Evolutionary conservation across 257 asterid species (phyloP), one percentile per base, ranked within the genome.

Genomic region (Nicotiana sylvestris): DNA sequence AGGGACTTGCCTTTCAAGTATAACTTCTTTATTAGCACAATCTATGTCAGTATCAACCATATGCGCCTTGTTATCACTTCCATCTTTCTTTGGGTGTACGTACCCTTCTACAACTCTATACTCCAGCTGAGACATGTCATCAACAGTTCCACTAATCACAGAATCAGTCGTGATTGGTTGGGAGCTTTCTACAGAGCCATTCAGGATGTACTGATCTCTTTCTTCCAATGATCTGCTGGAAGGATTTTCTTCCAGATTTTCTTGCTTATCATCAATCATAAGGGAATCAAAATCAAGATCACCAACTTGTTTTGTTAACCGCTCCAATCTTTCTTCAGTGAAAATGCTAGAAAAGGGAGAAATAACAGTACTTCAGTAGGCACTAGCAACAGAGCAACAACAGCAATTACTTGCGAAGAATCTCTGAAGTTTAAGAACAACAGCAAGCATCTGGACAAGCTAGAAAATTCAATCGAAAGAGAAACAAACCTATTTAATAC

Each of bases 261-360:
- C 95, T 84, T 74, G 88, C 79, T 82, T 80, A 85, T 85, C 90
- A 55, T 78, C 84, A 81, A 86, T 88, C 81, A 83, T 53, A 9
- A 90, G 90, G 70, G 89, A 83, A 81, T 90, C 95, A 46, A 92
- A 84, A 86, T 91, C 92, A 91, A 96, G 86, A 83, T 87, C 87
- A 77, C 86, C 85, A 81, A 93, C 85, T 88, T 90, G 95, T 88
- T 91, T 93, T 35, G 95, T 91, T 62, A 96, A 84, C 39, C 97
- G 89, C 82, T 91, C 98, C 90, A 96, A 82, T 86, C 99, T 93
- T 91, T 96, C 99, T 87, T 96, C 98, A 32, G 89, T 86, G 78
- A 96, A 94, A 87, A 96, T 93, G 91, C 99, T 96, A 85, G 87
- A 84, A 76, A 55, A 82, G 64, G 83, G 84, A 84, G 55, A 43